Evolutionary conservation across 2,329 filamentous ascomycete species (phyloP).

Genomic region (Kalmusia sp.): DNA sequence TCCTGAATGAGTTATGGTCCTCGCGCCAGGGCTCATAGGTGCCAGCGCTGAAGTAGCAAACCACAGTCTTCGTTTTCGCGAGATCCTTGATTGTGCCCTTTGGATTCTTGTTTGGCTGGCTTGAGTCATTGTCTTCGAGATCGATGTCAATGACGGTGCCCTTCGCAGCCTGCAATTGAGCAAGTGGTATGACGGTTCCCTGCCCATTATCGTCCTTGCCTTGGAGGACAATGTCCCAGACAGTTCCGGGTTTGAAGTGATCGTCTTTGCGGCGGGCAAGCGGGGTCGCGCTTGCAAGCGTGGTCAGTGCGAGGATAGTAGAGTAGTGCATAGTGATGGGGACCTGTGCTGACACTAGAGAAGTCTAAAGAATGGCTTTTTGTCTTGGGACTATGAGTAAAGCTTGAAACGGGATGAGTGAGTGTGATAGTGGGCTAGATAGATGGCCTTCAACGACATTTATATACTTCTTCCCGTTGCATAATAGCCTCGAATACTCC

Average conservation of each 20-base stretch:
- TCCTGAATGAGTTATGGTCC: constrained; percentile 49
- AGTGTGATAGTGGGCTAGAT: not conserved
- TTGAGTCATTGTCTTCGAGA: constrained; percentile 1
- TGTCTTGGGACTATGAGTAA: not conserved
- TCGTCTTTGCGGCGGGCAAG: not conserved
- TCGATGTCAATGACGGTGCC: not conserved
- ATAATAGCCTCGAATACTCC: no score
- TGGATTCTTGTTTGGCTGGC: not conserved
- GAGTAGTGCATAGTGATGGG: constrained; percentile 1
- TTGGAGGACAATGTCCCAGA: constrained; percentile 2
- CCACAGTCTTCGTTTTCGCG: not conserved
- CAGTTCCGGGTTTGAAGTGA: not conserved
- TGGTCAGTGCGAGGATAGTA: not conserved
- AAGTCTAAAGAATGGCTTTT: no score
- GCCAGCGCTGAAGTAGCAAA: constrained; percentile 76
- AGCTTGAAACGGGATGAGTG: not conserved
- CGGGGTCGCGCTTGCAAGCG: not conserved
- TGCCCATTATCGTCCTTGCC: not conserved
- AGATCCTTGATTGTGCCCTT: constrained; percentile 3
- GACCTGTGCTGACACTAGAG: no score
- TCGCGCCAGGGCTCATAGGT: constrained; percentile 68
- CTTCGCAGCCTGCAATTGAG: not conserved
- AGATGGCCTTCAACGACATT: not conserved
- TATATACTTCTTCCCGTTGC: not conserved
- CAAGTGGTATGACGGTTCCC: not conserved